These are phyloP conservation scores for Fusarium bactridioides DNA, from an alignment of 2,329 filamentous ascomycete species.

Conservation along the genomic window DNA sequence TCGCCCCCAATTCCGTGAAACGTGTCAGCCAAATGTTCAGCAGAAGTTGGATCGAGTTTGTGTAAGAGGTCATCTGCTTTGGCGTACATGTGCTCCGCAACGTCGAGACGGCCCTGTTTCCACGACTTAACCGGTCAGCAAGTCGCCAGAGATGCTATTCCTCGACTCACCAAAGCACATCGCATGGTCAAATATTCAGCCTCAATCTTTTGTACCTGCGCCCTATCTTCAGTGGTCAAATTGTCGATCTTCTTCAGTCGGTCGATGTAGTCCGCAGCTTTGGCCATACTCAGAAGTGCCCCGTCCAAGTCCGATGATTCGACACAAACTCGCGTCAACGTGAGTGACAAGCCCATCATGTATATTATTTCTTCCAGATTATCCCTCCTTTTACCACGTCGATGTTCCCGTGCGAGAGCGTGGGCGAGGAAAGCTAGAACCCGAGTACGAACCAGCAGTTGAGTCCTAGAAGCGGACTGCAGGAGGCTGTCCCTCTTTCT, in stretches of 20 bases:
- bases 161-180: constrained; percentile 66
- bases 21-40: constrained; percentile 71
- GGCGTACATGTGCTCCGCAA: constrained; percentile 79
- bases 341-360: constrained; percentile 72
- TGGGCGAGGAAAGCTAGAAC: constrained; percentile 74
- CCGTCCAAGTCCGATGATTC: constrained; percentile 64
- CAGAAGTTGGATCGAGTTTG: constrained; percentile 55
- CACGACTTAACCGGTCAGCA: constrained; percentile 65
- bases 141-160: neutral
- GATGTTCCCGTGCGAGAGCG: constrained; percentile 58
- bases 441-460: constrained; percentile 51
- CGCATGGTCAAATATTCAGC: constrained; percentile 73
- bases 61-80: constrained; percentile 59
- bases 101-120: constrained; percentile 75
- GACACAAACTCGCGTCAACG: constrained; percentile 62
- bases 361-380: constrained; percentile 56
- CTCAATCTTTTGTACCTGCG: constrained; percentile 50
- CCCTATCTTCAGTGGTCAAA: neutral
- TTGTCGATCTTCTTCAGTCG: constrained; percentile 18
- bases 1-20: constrained; percentile 77
- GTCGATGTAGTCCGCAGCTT: constrained; percentile 64
- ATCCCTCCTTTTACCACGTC: constrained; percentile 36
- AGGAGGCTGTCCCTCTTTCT: constrained; percentile 33
- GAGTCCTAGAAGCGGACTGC: constrained; percentile 34
- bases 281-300: constrained; percentile 69